phyloP scores from a whole-genome alignment of 176 grass and related monocot genomes.

The Coix lacrymajobi region DNA sequence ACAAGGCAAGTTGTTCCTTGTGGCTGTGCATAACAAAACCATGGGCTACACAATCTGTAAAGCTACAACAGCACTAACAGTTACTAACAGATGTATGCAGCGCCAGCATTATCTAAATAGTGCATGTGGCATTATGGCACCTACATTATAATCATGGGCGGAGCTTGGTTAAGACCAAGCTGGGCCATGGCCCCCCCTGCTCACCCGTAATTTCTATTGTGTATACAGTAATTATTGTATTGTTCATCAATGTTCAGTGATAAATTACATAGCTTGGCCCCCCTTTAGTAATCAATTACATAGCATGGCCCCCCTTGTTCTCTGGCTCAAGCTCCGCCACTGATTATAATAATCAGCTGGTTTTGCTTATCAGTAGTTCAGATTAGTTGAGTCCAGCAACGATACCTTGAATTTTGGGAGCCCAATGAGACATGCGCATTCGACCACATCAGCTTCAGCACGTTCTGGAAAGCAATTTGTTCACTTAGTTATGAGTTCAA shows the following conservation, averaged over 20 bases:
- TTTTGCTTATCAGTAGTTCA: neutral
- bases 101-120: neutral
- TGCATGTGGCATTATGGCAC: neutral
- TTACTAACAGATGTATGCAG: neutral
- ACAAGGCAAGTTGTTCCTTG: conserved; percentile 6
- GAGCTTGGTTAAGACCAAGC: too few relatives aligned
- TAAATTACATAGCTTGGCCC: too few relatives aligned
- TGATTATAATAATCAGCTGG: neutral
- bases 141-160: too few relatives aligned
- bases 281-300: too few relatives aligned
- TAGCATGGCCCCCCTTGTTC: too few relatives aligned
- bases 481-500: neutral
- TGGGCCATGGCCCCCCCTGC: too few relatives aligned
- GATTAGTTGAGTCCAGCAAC: neutral
- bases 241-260: too few relatives aligned
- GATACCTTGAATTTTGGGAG: conserved; percentile 88
- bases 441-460: conserved; percentile 68
- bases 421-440: conserved; percentile 87
- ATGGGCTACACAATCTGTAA: neutral
- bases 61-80: neutral
- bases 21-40: neutral
- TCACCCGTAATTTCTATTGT: too few relatives aligned
- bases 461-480: conserved; percentile 56
- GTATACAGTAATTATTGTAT: too few relatives aligned
- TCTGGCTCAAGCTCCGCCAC: too few relatives aligned